These are phyloP conservation scores for Rhizophagus clarus DNA, from an alignment of 192 early-diverging fungal genomes.

Conservation along the genomic window DNA sequence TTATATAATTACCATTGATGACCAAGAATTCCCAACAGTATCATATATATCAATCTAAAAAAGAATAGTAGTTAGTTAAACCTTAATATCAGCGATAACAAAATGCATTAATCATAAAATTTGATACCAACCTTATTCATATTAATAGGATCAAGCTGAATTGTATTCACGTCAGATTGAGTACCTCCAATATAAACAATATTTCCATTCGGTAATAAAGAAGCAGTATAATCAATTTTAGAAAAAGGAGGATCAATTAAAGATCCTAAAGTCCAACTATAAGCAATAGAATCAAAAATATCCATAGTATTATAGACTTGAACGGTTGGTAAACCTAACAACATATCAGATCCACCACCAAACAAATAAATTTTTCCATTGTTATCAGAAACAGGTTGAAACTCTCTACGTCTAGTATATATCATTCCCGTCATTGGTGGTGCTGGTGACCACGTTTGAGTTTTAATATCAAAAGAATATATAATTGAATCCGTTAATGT, in stretches of 20 bases:
- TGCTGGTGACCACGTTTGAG: no score
- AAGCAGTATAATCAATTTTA: background rate
- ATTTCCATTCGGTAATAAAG: background rate
- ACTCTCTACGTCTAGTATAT: background rate
- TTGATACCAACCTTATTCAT: background rate
- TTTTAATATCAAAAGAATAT: no score
- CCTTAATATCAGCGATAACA: no score
- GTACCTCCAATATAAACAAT: conserved; percentile 10
- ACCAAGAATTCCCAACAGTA: background rate
- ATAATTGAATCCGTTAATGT: no score
- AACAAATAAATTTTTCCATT: conserved; percentile 4
- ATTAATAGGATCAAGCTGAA: background rate
- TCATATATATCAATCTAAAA: background rate
- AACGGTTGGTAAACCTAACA: no score
- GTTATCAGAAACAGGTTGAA: background rate
- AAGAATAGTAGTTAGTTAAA: background rate
- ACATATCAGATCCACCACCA: background rate
- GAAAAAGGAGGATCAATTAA: background rate
- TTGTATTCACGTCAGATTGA: background rate
- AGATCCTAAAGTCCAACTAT: background rate
- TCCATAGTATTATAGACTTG: background rate
- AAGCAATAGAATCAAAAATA: background rate
- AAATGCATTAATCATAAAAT: background rate
- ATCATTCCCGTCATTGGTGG: background rate
- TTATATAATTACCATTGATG: background rate